Conservation (phyloP, 208 protist species). For the Trypanosoma rangeli region DNA sequence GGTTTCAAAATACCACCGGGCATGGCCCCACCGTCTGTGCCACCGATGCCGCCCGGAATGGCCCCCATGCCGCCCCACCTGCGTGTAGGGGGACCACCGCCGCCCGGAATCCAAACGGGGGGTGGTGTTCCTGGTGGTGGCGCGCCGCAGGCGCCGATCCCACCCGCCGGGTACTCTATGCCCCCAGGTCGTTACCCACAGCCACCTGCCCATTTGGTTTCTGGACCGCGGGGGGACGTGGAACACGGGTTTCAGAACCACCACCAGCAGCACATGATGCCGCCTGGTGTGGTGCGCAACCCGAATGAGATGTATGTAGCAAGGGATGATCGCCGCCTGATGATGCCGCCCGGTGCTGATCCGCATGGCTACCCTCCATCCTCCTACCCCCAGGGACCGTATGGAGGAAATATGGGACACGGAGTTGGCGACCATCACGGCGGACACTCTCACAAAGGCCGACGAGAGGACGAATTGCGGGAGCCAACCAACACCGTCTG, state of each 20-base stretch:
- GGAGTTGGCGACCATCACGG: constrained; percentile 23
- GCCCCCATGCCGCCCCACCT: constrained; percentile 2
- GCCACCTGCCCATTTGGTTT: constrained; percentile 4
- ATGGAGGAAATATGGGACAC: constrained; percentile 2
- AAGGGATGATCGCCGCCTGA: constrained; percentile 16
- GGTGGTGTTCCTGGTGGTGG: background rate
- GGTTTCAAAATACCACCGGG: constrained; percentile 36
- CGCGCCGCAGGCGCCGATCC: background rate
- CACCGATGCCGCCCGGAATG: constrained; percentile 14
- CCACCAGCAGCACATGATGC: constrained; percentile 6
- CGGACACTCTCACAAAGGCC: constrained; percentile 14
- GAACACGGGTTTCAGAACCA: constrained; percentile 3
- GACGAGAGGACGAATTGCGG: constrained; percentile 38
- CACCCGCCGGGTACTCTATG: background rate
- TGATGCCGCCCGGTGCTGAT: constrained; percentile 6
- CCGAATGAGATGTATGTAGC: constrained; percentile 12
- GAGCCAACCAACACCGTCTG: constrained; percentile 90
- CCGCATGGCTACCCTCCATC: background rate
- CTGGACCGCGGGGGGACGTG: background rate
- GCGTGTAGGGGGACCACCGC: background rate
- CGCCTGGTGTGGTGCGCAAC: constrained; percentile 9
- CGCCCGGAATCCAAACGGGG: background rate
- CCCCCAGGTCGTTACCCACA: constrained; percentile 11
- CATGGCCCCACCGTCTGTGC: background rate
- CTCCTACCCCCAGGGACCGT: constrained; percentile 15